Percentiles rank a stretch among this genome's conserved stretches.
Conservation (phyloP, 306 rosid genomes). For the Sechiopsis laciniata region DNA sequence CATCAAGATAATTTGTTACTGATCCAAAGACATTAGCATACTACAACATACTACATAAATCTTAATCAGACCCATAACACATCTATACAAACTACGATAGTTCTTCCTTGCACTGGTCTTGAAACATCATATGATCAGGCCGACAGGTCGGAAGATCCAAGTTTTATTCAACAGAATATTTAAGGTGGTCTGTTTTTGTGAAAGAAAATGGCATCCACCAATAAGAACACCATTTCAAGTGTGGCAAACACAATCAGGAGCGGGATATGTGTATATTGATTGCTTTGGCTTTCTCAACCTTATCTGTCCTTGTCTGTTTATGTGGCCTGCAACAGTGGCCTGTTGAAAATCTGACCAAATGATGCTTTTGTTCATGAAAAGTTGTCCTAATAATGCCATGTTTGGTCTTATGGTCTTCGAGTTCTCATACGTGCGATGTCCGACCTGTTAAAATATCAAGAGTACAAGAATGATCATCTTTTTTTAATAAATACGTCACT, state of each 20-base stretch:
- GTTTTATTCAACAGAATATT: slow-evolving; percentile 11
- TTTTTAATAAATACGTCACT: background rate
- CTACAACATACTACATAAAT: slow-evolving; percentile 6
- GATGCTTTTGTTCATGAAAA: slow-evolving; percentile 73
- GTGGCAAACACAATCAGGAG: slow-evolving; percentile 94
- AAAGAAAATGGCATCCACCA: slow-evolving; percentile 17
- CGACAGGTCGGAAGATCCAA: background rate
- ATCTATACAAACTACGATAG: slow-evolving; percentile 8
- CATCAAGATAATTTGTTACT: background rate
- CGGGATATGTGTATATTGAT: slow-evolving; percentile 87
- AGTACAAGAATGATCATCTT: slow-evolving; percentile 13
- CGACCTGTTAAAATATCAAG: slow-evolving; percentile 49
- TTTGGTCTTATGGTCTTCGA: slow-evolving; percentile 88
- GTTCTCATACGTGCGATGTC: slow-evolving; percentile 82
- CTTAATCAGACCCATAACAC: slow-evolving; percentile 11
- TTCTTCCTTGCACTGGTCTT: slow-evolving; percentile 1
- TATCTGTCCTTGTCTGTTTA: slow-evolving; percentile 75
- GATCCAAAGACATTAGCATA: slow-evolving; percentile 4
- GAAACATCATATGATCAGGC: slow-evolving; percentile 6
- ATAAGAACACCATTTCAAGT: slow-evolving; percentile 29
- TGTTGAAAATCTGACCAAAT: slow-evolving; percentile 70
- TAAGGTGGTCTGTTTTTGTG: background rate
- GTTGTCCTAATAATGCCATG: slow-evolving; percentile 86
- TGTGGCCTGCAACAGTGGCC: slow-evolving; percentile 65
- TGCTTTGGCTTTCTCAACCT: slow-evolving; percentile 85